Conservation (phyloP, 176 grass and related monocot species). For the Poa pratensis region DNA sequence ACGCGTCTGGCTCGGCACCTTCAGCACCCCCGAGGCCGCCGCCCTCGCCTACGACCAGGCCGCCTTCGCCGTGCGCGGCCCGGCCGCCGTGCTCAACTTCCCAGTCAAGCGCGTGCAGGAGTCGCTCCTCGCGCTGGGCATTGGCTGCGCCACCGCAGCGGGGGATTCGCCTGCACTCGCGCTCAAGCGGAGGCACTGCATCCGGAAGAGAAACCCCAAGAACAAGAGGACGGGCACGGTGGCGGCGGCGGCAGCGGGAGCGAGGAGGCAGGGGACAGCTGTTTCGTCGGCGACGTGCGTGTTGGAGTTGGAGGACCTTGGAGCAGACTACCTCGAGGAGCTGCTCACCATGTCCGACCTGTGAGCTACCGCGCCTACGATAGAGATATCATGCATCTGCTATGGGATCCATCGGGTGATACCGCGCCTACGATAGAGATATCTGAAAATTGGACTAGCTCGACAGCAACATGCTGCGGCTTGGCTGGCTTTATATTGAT, state of each 20-base stretch:
- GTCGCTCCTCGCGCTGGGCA: conserved; percentile 11
- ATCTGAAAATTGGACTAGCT: too few species aligned
- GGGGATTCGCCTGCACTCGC: conserved; percentile 30
- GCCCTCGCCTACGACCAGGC: conserved; percentile 75
- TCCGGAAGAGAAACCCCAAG: conserved; percentile 29
- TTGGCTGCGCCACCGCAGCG: neutral
- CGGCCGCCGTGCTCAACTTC: conserved; percentile 32
- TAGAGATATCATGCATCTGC: neutral
- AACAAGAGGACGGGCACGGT: neutral
- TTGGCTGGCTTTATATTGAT: too few species aligned
- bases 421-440: too few species aligned
- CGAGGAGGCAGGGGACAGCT: neutral
- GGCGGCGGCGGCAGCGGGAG: too few species aligned
- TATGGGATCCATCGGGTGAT: neutral
- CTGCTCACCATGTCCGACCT: conserved; percentile 28
- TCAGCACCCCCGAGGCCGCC: conserved; percentile 59
- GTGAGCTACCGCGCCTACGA: neutral
- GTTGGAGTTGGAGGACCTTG: conserved; percentile 42
- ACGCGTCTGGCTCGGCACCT: conserved; percentile 81
- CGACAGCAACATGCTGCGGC: too few species aligned
- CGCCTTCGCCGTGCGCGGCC: conserved; percentile 37
- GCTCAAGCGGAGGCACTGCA: conserved; percentile 39
- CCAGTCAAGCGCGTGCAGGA: conserved; percentile 23
- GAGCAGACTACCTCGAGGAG: conserved; percentile 41
- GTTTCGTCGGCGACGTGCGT: conserved; percentile 14